These are phyloP conservation scores for Platanthera zijinensis DNA, from an alignment of 106 monocot species.

Conservation along the genomic window DNA sequence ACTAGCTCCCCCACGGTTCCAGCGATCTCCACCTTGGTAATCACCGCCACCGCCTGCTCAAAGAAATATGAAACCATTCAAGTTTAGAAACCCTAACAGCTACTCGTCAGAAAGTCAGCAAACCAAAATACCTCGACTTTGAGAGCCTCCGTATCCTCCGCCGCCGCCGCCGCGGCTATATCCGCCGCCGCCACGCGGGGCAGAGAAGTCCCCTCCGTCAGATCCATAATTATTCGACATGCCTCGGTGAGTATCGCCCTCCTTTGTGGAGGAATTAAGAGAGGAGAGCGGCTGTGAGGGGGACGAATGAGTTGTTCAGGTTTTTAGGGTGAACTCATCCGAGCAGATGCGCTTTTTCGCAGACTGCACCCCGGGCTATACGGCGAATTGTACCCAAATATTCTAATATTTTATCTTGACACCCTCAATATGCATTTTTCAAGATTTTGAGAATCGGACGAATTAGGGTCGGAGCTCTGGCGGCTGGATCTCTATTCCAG, in stretches of 20 bases:
- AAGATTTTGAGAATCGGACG: no score
- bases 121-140: conserved; percentile 21
- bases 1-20: conserved; percentile 26
- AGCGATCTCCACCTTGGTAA: conserved; percentile 33
- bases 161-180: conserved; percentile 21
- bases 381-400: no score
- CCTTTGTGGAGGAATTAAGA: background rate
- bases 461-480: no score
- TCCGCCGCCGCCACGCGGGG: conserved; percentile 24
- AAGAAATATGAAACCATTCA: background rate
- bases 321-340: no score
- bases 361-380: no score
- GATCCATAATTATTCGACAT: conserved; percentile 60
- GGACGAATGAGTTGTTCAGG: no score
- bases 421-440: no score
- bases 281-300: background rate
- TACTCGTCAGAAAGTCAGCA: background rate
- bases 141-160: conserved; percentile 34
- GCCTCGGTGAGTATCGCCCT: background rate
- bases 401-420: no score
- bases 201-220: conserved; percentile 24
- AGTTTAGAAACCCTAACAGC: background rate
- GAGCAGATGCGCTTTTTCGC: no score
- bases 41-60: conserved; percentile 25
- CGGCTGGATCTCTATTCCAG: no score